Base-by-base conservation (phyloP, 2,329 filamentous ascomycete genomes). In the Trichophyton mentagrophytes region DNA sequence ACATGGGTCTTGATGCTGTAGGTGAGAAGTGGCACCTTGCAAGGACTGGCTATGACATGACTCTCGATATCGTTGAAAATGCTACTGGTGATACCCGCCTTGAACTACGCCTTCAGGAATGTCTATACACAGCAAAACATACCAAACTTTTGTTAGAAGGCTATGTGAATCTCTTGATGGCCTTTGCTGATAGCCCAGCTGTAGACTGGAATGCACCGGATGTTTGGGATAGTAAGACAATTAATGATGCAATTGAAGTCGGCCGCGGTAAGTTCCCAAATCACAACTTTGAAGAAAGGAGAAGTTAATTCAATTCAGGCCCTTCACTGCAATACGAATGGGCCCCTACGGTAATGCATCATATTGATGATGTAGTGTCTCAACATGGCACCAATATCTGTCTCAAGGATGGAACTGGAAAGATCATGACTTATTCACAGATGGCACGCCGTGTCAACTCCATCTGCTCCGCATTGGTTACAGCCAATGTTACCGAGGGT, bases 31-130 rank as follows among this genome's bases (percentile, higher is more conserved):
- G 51, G 33, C 46, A 47, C 2, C 59, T 63, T 36, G 69, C 68
- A 11, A 62, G 63, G 5, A 69, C 67, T 2, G 65, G 67, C 5
- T 73, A 70, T 51, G 73, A 75, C 59, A 61, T 74, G 9, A 66
- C 61, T 17, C 64, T 79, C 0, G 76, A 78, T 47, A 67, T 78
- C 1, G 68, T 69, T 1, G 74, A 77, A 3, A 66, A 67, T 42
- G 65, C 55, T 3, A 62, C 60, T 4, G 63, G 65, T n/a, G 64
- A 62, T 46, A 59, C 46, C 46, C 46, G 46, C 9, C 46, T 51
- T 51, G 22, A 51, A 22, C 20, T 51, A 13, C 66, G 63, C 0
- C 61, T 62, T 2, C 76, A 78, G 62, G 64, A 69, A 46, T 57
- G 61, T 11, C 58, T 72, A 0, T 75, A 79, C 64, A 61, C 58